phyloP scores from a whole-genome alignment of 1,139 yeast species.

The Candida sp. region DNA sequence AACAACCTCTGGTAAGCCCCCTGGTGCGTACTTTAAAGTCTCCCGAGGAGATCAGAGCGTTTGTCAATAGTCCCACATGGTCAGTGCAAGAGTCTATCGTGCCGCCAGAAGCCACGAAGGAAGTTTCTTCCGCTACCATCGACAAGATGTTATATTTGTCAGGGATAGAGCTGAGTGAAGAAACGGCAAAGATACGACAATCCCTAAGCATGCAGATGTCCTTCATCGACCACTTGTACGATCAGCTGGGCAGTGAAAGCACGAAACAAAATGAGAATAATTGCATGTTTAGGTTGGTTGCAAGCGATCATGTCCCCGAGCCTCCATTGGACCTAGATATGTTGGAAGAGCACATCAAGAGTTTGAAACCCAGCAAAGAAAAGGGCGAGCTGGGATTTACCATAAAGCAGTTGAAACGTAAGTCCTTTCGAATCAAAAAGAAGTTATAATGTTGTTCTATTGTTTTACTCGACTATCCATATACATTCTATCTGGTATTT shows the following conservation, averaged over 20 bases:
- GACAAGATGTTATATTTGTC: slow-evolving; percentile 45
- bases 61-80: slow-evolving; percentile 32
- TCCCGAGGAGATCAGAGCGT: slow-evolving; percentile 10
- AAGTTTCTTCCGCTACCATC: slow-evolving; percentile 23
- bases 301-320: slow-evolving; percentile 33
- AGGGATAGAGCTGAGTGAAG: slow-evolving; percentile 33
- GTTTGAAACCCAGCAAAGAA: slow-evolving; percentile 22
- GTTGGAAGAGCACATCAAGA: slow-evolving; percentile 25
- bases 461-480: slow-evolving; percentile 68
- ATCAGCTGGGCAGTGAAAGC: slow-evolving; percentile 17
- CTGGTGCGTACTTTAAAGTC: not conserved
- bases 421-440: slow-evolving; percentile 5
- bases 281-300: slow-evolving; percentile 36
- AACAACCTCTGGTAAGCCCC: no score
- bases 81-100: slow-evolving; percentile 25
- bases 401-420: slow-evolving; percentile 8
- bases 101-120: not conserved
- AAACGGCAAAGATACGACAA: slow-evolving; percentile 25
- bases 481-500: slow-evolving; percentile 75
- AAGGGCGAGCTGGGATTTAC: slow-evolving; percentile 32
- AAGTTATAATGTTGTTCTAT: not conserved
- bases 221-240: slow-evolving; percentile 49
- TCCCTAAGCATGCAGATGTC: slow-evolving; percentile 49
- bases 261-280: slow-evolving; percentile 22
- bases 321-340: slow-evolving; percentile 26